Conservation (phyloP, 139 green algal species). For the Eudorina sp. region DNA sequence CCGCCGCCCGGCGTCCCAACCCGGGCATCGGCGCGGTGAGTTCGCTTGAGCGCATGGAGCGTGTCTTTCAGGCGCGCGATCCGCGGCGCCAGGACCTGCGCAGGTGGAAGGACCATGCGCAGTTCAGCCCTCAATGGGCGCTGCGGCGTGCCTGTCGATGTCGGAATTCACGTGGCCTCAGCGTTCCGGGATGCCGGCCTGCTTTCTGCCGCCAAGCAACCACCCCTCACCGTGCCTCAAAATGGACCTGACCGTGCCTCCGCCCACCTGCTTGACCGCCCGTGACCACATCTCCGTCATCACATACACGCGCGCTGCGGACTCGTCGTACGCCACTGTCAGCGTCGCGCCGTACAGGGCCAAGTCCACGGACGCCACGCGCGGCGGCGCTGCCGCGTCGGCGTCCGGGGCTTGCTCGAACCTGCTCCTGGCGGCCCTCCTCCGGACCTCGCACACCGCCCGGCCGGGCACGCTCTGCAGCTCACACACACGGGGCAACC, state of each 20-base stretch:
- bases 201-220: no score
- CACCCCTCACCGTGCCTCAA: background rate
- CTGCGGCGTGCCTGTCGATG: no score
- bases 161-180: no score
- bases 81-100: conserved; percentile 3
- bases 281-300: conserved; percentile 76
- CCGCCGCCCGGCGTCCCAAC: no score
- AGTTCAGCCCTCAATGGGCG: no score
- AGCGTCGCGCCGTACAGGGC: conserved; percentile 54
- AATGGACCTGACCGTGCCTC: background rate
- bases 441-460: background rate
- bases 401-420: background rate
- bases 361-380: conserved; percentile 49
- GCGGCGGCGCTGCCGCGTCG: background rate
- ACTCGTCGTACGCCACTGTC: conserved; percentile 62
- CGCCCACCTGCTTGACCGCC: conserved; percentile 69
- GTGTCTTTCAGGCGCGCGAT: background rate
- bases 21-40: no score
- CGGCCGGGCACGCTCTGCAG: no score
- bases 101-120: no score
- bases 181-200: no score
- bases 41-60: no score
- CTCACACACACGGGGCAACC: no score
- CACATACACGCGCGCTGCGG: conserved; percentile 58
- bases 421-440: background rate